Evolutionary conservation across 2,329 filamentous ascomycete species (phyloP).

Genomic region (Geoglossum cookeanum): DNA sequence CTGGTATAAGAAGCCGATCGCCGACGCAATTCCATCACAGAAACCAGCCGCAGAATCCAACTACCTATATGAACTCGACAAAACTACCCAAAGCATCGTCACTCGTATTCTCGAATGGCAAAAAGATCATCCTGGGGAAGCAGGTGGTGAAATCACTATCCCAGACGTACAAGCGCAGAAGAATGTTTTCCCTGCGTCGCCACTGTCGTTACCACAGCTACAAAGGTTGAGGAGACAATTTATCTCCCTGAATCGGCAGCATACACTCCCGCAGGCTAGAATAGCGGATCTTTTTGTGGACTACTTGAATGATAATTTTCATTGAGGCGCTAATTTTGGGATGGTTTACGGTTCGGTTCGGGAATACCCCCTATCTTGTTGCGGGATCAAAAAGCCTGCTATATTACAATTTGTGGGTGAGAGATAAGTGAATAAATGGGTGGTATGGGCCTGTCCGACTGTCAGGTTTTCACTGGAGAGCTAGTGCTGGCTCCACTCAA

Average conservation of each 20-base stretch:
- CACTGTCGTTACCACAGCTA: slow-evolving; percentile 52
- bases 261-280: slow-evolving; percentile 25
- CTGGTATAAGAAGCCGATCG: not conserved
- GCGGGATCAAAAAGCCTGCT: not conserved
- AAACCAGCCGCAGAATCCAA: slow-evolving; percentile 44
- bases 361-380: not conserved
- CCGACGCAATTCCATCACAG: slow-evolving; percentile 12
- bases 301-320: slow-evolving; percentile 18
- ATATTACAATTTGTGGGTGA: not conserved
- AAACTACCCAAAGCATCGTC: slow-evolving; percentile 58
- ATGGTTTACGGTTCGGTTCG: not conserved
- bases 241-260: slow-evolving; percentile 52
- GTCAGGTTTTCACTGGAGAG: not conserved
- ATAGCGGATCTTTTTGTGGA: slow-evolving; percentile 22
- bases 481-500: slow-evolving; percentile 96
- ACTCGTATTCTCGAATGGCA: slow-evolving; percentile 49
- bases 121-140: slow-evolving; percentile 41
- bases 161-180: slow-evolving; percentile 28
- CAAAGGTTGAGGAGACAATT: slow-evolving; percentile 64
- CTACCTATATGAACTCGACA: slow-evolving; percentile 64
- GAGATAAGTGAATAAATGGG: not conserved
- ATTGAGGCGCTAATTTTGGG: not conserved
- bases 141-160: slow-evolving; percentile 23
- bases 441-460: not conserved
- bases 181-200: slow-evolving; percentile 46